phyloP scores from a whole-genome alignment of 192 early-diverging fungal species.

The Rhizophagus sp. region DNA sequence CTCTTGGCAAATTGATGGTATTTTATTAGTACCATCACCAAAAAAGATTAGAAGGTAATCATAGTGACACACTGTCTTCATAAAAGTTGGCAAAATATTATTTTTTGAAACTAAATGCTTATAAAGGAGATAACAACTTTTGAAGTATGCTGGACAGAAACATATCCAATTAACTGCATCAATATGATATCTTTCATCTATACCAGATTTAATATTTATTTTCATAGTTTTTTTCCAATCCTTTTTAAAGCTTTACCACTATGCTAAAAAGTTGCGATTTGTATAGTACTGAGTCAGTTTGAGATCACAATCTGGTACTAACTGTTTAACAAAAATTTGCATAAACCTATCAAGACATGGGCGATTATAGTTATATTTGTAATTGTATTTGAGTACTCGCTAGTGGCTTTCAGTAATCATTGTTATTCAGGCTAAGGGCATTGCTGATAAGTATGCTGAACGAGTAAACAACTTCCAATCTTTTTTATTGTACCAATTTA shows the following conservation, averaged over 20 bases:
- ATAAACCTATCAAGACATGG: background rate
- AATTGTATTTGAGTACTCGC: slow-evolving; percentile 6
- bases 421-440: background rate
- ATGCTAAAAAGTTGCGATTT: background rate
- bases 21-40: background rate
- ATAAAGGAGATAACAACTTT: too few species aligned
- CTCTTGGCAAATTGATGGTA: too few species aligned
- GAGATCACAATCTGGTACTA: background rate
- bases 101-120: too few species aligned
- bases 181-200: too few species aligned
- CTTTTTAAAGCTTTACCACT: background rate
- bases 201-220: too few species aligned
- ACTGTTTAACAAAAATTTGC: background rate
- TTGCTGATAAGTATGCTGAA: too few species aligned
- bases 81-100: too few species aligned
- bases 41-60: slow-evolving; percentile 1
- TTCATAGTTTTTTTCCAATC: background rate
- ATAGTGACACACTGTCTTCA: background rate
- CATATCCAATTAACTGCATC: too few species aligned
- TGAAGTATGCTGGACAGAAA: too few species aligned
- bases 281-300: background rate
- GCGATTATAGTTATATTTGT: slow-evolving; percentile 9
- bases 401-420: slow-evolving; percentile 5
- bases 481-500: too few species aligned
- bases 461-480: background rate